Evolutionary conservation across 2,329 filamentous ascomycete genomes (phyloP), one percentile per base, ranked within the genome.

Genomic region (Trichoderma sp.): DNA sequence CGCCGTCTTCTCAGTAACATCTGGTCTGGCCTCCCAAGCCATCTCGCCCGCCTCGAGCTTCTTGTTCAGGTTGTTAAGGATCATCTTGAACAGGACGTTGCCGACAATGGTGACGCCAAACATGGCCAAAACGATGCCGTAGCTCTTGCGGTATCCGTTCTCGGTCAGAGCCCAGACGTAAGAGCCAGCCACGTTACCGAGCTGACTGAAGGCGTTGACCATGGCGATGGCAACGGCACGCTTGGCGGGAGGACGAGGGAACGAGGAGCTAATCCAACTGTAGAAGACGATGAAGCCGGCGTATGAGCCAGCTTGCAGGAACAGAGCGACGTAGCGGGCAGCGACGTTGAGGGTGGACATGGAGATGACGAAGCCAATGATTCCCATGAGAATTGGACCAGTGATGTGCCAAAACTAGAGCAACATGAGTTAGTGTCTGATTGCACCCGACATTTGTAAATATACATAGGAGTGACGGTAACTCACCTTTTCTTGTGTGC

Each of bases 61-160:
- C 79, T 82, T 84, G 83, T 89, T 89, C 76, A 88, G 80, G 73
- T 83, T 80, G 6, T 81, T 74, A 5, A 91, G 84, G 74, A 89
- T 86, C 77, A 84, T 75, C 24, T 86, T 85, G 84, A 90, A 87
- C 38, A 82, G 75, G 69, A 83, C 85, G 81, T 87, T 91, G 6
- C 89, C 89, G 0, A 85, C 45, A 38, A 91, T 87, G 0, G 91
- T 89, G 56, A 90, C 78, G 4, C 89, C 89, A 79, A 92, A 92
- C 91, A 92, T 92, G 79, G 89, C 85, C 16, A 88, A 87, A 6
- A 92, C 91, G 75, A 93, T 91, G 4, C 89, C 91, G 79, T 92
- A 92, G 76, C 89, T 91, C 84, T 90, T 88, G 77, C 91, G 87
- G 84, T 87, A 92, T 0, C 91, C 91, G 77, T 92, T 88, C 0